A percentile compares a stretch with the other conserved stretches of the same genome.
These are phyloP conservation scores for Pythium myriotylum DNA, from an alignment of 352 stramenopile genomes.

Conservation along the genomic window DNA sequence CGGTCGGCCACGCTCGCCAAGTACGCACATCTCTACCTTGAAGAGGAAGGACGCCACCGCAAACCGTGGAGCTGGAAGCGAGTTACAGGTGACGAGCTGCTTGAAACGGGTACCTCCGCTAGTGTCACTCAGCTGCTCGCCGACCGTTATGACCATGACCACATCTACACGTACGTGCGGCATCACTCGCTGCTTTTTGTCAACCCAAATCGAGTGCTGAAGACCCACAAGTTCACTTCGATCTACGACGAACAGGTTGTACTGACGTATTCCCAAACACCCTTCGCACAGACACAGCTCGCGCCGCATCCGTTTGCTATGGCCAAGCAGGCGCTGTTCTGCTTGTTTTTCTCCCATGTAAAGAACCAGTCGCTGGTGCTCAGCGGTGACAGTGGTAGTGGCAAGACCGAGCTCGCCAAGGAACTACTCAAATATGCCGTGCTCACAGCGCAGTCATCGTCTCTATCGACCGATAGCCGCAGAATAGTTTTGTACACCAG, in stretches of 20 bases:
- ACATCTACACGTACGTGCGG: constrained; percentile 65
- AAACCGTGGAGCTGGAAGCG: constrained; percentile 65
- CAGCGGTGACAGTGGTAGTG: constrained; percentile 69
- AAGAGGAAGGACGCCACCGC: constrained; percentile 56
- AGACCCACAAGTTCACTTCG: constrained; percentile 75
- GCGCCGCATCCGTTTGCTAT: constrained; percentile 76
- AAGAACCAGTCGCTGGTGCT: constrained; percentile 45
- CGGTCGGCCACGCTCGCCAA: constrained; percentile 75
- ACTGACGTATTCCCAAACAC: constrained; percentile 55
- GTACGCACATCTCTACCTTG: constrained; percentile 74
- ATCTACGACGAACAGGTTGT: constrained; percentile 85
- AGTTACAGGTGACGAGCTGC: constrained; percentile 44
- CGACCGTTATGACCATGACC: constrained; percentile 45
- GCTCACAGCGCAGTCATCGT: constrained; percentile 47
- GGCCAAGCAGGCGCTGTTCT: constrained; percentile 60
- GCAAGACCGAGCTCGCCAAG: constrained; percentile 79
- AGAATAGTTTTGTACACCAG: constrained; percentile 76
- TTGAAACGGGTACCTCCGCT: background rate
- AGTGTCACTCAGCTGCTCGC: constrained; percentile 1
- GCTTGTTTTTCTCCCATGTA: constrained; percentile 36
- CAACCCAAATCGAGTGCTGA: constrained; percentile 75
- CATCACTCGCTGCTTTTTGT: constrained; percentile 67
- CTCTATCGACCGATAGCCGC: too few species aligned
- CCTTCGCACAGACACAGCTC: constrained; percentile 38
- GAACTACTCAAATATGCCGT: constrained; percentile 82